These are phyloP conservation scores for Shiraia sp. DNA, from an alignment of 2,329 filamentous ascomycete genomes.

Conservation along the genomic window DNA sequence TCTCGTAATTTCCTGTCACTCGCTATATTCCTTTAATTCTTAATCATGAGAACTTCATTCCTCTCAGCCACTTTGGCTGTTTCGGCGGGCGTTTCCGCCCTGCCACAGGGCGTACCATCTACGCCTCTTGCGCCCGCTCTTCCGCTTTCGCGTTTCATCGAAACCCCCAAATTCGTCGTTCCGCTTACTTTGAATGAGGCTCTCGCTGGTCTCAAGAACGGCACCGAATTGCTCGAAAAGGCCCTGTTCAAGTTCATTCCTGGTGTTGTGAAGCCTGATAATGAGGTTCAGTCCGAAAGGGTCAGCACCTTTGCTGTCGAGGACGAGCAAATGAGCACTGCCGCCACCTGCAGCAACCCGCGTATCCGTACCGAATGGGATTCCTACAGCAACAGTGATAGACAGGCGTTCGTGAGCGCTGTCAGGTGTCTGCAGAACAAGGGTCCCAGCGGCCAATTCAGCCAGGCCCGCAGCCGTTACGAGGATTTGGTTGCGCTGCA, in stretches of 20 bases:
- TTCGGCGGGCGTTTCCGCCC: conserved; percentile 13
- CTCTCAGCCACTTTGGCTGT: conserved; percentile 20
- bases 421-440: conserved; percentile 35
- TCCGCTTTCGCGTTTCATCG: conserved; percentile 9
- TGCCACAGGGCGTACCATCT: conserved; percentile 11
- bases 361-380: conserved; percentile 40
- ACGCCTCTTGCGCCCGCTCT: conserved; percentile 9
- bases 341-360: conserved; percentile 30
- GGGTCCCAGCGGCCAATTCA: conserved; percentile 27
- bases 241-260: not conserved
- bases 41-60: conserved; percentile 20
- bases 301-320: conserved; percentile 1
- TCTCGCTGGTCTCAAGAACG: conserved; percentile 1
- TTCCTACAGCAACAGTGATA: conserved; percentile 23
- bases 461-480: conserved; percentile 32
- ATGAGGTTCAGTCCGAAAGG: conserved; percentile 1
- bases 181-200: conserved; percentile 13
- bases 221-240: not conserved
- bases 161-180: conserved; percentile 7
- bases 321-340: not conserved
- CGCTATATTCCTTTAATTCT: conserved; percentile 5
- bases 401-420: conserved; percentile 30
- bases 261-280: conserved; percentile 5
- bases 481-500: conserved; percentile 42
- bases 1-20: conserved; percentile 11